A percentile compares a stretch with the other conserved stretches of the same genome.
Conservation (phyloP, 1,284 basidiomycete species). For the Microbotryum scabiosae region DNA sequence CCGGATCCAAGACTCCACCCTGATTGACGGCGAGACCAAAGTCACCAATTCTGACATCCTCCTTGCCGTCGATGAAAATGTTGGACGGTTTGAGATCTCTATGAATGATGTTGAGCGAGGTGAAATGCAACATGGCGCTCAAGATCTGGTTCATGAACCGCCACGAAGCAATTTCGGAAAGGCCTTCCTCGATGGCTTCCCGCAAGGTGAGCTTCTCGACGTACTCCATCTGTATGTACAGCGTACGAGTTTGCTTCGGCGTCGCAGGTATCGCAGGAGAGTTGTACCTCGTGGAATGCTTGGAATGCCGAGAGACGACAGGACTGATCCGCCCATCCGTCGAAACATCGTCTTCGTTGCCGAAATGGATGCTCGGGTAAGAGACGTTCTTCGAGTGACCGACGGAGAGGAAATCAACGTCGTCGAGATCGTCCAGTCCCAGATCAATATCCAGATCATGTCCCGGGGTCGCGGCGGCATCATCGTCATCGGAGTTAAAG, state of each 20-base stretch:
- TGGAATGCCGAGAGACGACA: conserved; percentile 1
- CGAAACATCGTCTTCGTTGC: conserved; percentile 33
- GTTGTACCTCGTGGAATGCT: background rate
- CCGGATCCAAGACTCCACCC: conserved; percentile 13
- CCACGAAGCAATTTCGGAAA: conserved; percentile 34
- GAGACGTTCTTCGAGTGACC: conserved; percentile 32
- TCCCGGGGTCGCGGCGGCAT: conserved; percentile 12
- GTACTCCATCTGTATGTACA: conserved; percentile 34
- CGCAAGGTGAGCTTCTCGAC: conserved; percentile 31
- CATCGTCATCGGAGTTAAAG: background rate
- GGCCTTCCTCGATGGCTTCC: conserved; percentile 35
- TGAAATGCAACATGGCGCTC: conserved; percentile 35
- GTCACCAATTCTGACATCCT: conserved; percentile 35
- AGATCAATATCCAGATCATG: conserved; percentile 26
- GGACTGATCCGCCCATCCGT: conserved; percentile 12
- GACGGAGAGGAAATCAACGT: conserved; percentile 31
- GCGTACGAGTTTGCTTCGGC: conserved; percentile 26
- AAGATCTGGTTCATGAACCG: conserved; percentile 31
- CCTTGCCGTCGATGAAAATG: conserved; percentile 33
- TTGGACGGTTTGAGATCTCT: conserved; percentile 36
- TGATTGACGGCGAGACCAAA: conserved; percentile 35
- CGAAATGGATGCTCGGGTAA: conserved; percentile 34
- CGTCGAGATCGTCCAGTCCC: conserved; percentile 28
- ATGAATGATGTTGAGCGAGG: conserved; percentile 35
- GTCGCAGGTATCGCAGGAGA: conserved; percentile 2